These are phyloP conservation scores for Rosa chinensis DNA, from an alignment of 306 rosid genomes.

Conservation along the genomic window DNA sequence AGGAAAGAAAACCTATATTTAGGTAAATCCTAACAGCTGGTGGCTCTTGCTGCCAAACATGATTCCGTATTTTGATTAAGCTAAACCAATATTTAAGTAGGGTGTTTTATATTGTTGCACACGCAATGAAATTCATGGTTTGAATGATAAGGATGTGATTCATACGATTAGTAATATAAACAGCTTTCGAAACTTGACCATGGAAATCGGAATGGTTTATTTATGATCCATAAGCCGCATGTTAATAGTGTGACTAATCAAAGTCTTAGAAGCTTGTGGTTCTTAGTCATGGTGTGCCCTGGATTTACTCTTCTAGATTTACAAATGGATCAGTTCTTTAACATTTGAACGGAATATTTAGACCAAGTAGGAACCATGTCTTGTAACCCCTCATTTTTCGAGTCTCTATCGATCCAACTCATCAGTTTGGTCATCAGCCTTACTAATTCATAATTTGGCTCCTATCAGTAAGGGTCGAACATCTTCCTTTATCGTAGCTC, in stretches of 20 bases:
- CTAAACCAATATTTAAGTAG: conserved; percentile 1
- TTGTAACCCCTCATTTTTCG: background rate
- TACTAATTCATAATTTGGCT: background rate
- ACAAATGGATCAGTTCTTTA: background rate
- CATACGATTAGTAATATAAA: background rate
- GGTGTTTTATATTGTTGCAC: background rate
- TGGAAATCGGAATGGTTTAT: background rate
- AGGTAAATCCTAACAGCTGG: background rate
- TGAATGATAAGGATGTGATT: background rate
- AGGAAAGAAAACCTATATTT: background rate
- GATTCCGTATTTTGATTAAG: background rate
- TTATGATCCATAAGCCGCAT: background rate
- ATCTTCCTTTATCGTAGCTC: background rate
- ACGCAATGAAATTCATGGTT: background rate
- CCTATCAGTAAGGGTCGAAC: background rate
- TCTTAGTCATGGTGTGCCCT: background rate
- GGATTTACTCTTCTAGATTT: background rate
- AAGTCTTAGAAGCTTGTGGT: background rate
- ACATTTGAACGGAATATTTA: background rate
- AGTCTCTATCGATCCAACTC: background rate
- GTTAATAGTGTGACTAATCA: background rate
- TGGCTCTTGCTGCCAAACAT: background rate
- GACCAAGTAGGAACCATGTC: conserved; percentile 2
- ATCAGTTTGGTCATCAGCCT: background rate
- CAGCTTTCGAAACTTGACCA: background rate